These are phyloP conservation scores for Skeletonema menzelii DNA, from an alignment of 108 stramenopile genomes.

Conservation along the genomic window DNA sequence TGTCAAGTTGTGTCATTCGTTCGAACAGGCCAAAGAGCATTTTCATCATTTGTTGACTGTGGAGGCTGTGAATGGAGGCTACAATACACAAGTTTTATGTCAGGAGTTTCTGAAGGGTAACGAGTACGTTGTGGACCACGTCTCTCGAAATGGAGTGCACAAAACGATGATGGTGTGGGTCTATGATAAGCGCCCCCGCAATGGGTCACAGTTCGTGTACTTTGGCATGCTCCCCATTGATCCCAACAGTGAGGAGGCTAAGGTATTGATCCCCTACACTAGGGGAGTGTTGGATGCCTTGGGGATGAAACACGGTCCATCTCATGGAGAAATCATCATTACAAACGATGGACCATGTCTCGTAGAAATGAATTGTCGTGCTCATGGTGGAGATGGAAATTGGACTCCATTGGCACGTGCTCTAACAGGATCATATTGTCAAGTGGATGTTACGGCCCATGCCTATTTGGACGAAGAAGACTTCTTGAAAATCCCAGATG, in stretches of 20 bases:
- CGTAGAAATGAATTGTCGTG: slow-evolving; percentile 94
- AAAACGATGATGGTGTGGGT: slow-evolving; percentile 92
- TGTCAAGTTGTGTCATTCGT: slow-evolving; percentile 85
- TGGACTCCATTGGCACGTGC: slow-evolving; percentile 80
- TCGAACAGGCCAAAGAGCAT: slow-evolving; percentile 89
- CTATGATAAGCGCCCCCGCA: slow-evolving; percentile 88
- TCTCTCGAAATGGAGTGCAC: slow-evolving; percentile 85
- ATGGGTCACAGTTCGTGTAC: slow-evolving; percentile 81
- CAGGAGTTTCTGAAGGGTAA: slow-evolving; percentile 89
- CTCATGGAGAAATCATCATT: slow-evolving; percentile 81
- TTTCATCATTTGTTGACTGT: slow-evolving; percentile 85
- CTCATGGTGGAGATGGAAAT: slow-evolving; percentile 94
- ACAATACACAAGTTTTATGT: slow-evolving; percentile 80
- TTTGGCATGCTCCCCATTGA: slow-evolving; percentile 57
- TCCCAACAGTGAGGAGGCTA: slow-evolving; percentile 74
- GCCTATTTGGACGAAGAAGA: slow-evolving; percentile 75
- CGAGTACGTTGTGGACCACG: slow-evolving; percentile 92
- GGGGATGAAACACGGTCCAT: slow-evolving; percentile 61
- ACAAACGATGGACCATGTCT: slow-evolving; percentile 86
- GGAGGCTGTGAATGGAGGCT: slow-evolving; percentile 88
- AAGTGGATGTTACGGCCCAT: slow-evolving; percentile 80
- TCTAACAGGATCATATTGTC: slow-evolving; percentile 71
- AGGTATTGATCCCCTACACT: slow-evolving; percentile 83
- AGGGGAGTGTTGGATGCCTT: slow-evolving; percentile 82
- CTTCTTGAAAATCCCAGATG: slow-evolving; percentile 60